Base-by-base conservation (phyloP, 176 grass and related monocot species). In the Poa annua region DNA sequence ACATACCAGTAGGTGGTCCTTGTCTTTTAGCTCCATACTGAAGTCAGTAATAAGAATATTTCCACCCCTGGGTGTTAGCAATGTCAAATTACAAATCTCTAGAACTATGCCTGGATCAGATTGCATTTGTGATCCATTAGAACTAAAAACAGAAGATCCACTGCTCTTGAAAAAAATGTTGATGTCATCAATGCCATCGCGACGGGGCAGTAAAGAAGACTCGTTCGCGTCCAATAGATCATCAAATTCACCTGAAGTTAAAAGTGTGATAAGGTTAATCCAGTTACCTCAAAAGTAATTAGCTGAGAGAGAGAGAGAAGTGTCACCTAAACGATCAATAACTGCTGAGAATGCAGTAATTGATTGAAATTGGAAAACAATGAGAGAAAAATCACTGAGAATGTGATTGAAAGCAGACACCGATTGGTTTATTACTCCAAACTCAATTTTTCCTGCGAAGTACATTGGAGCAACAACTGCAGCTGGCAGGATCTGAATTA, bases 371-470 rank as follows among this genome's bases (percentile, higher is more conserved):
- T 93, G 96, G 79, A 91, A 98, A 44, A 98, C 96, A 65, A 98
- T 92, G 66, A 98, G 89, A 88, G 96, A 98, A 14, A 98, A 98
- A 90, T 98, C 96, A 88, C 90, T 91, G 62, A 98, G 90, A 48
- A 98, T 95, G 75, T 98, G 96, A 64, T 98, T 95, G 71, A 98
- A 98, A 88, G 96, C 96, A 83, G 96, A 98, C 20, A 98, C 91
- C 3, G 96, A 98, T 84, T 95, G 96, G 78, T 98, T 98, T 86
- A 98, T 98, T 67, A 95, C 96, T 88, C 96, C 96, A 84, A 98
- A 98, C 69, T 95, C 92, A 6, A 98, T 95, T 86, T 98, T 95
- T 90, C 92, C 92, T 85, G 91, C 73, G 22, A 98, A 95, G 75
- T 90, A 98, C 96, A 98, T 98, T 76, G 96, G 92, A 83, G 96